phyloP scores from a whole-genome alignment of 1,284 basidiomycete genomes.

The Termitomyces sp. region DNA sequence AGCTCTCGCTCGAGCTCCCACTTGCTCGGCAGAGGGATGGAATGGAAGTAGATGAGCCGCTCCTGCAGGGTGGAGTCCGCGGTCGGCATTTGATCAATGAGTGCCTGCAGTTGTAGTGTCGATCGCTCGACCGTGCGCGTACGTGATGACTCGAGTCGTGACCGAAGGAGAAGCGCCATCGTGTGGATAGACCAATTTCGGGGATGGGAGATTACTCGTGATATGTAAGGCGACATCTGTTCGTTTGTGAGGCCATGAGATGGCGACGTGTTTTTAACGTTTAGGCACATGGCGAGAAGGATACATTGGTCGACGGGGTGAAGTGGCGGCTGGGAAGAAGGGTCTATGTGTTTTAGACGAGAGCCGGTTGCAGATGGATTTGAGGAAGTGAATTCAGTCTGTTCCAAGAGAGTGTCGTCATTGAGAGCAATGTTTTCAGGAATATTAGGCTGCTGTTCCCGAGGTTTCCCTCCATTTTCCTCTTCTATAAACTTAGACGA shows the following conservation, averaged over 20 bases:
- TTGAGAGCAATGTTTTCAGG: slow-evolving; percentile 85
- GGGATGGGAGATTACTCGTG: slow-evolving; percentile 82
- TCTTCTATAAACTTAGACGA: slow-evolving; percentile 1
- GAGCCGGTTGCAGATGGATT: slow-evolving; percentile 36
- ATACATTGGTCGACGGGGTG: slow-evolving; percentile 91
- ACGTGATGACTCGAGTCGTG: slow-evolving; percentile 80
- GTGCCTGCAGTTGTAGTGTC: slow-evolving; percentile 84
- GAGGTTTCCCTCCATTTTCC: background rate
- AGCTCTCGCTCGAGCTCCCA: slow-evolving; percentile 93
- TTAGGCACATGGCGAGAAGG: slow-evolving; percentile 84
- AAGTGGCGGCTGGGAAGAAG: slow-evolving; percentile 78
- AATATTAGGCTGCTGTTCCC: slow-evolving; percentile 27
- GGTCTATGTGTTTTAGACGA: slow-evolving; percentile 67
- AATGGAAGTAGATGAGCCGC: slow-evolving; percentile 75
- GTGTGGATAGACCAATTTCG: slow-evolving; percentile 93
- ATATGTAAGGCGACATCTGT: slow-evolving; percentile 88
- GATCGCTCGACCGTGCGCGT: slow-evolving; percentile 90
- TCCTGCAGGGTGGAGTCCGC: slow-evolving; percentile 69
- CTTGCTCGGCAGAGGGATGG: slow-evolving; percentile 75
- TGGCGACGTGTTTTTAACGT: slow-evolving; percentile 85
- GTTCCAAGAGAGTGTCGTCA: slow-evolving; percentile 95
- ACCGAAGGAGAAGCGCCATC: slow-evolving; percentile 87
- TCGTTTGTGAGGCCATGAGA: slow-evolving; percentile 81
- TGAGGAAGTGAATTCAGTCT: slow-evolving; percentile 84
- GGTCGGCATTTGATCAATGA: slow-evolving; percentile 93